Evolutionary conservation across 129 eudicot species (phyloP).

Genomic region (Arctium lappa): DNA sequence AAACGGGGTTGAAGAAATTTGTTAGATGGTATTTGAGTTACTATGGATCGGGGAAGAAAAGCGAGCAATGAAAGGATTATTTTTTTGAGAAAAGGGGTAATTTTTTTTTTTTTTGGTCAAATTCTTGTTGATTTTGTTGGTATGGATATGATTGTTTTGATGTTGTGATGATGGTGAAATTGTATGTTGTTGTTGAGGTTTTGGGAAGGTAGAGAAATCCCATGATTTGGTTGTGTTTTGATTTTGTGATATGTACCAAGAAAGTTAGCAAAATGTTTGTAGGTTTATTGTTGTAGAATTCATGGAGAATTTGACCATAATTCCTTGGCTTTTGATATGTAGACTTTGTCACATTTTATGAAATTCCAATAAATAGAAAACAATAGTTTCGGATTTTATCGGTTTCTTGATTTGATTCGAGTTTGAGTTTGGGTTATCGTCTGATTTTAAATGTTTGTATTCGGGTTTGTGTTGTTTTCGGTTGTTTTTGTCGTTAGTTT

Average conservation of each 20-base stretch:
- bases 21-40: conserved; percentile 80
- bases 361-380: conserved; percentile 40
- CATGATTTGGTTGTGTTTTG: conserved; percentile 7
- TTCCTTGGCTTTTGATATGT: conserved; percentile 42
- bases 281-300: conserved; percentile 61
- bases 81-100: neutral
- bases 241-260: conserved; percentile 40
- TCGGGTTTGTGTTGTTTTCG: neutral
- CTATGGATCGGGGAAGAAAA: conserved; percentile 62
- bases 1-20: conserved; percentile 80
- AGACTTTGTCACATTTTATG: conserved; percentile 44
- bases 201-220: neutral
- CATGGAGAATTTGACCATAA: conserved; percentile 32
- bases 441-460: neutral
- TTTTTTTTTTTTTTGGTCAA: neutral
- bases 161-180: conserved; percentile 14
- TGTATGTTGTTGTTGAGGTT: conserved; percentile 32
- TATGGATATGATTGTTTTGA: conserved; percentile 42
- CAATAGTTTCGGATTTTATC: conserved; percentile 27
- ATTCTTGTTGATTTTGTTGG: conserved; percentile 60
- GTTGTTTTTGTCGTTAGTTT: neutral
- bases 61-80: conserved; percentile 41
- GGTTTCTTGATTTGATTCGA: conserved; percentile 11
- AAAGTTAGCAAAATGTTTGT: conserved; percentile 37
- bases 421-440: neutral